phyloP scores from a whole-genome alignment of 495 filamentous ascomycete genomes.

The Evansstolkia leycettana region DNA sequence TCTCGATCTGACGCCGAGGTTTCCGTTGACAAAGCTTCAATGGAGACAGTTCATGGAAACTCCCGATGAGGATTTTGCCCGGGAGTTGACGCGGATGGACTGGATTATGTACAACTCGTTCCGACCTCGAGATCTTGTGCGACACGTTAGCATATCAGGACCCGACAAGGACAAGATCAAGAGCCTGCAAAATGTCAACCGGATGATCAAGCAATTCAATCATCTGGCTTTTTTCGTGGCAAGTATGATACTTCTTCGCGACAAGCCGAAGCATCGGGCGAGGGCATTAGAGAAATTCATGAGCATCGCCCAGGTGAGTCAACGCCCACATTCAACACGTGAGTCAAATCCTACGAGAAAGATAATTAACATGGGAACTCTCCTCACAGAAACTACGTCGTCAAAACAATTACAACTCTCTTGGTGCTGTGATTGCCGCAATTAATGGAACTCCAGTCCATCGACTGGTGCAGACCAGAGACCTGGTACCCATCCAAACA shows the following conservation, averaged over 20 bases:
- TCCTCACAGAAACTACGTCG: slow-evolving; percentile 59
- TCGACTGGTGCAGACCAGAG: slow-evolving; percentile 70
- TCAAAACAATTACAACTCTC: slow-evolving; percentile 92
- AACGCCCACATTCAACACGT: background rate
- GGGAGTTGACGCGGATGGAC: slow-evolving; percentile 87
- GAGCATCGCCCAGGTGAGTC: slow-evolving; percentile 51
- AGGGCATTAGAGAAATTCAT: slow-evolving; percentile 90
- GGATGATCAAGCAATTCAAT: slow-evolving; percentile 94
- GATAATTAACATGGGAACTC: background rate
- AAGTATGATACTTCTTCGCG: slow-evolving; percentile 82
- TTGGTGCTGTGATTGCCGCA: slow-evolving; percentile 86
- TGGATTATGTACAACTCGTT: slow-evolving; percentile 97
- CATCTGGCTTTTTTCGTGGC: slow-evolving; percentile 84
- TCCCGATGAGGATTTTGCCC: slow-evolving; percentile 69
- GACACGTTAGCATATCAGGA: slow-evolving; percentile 67
- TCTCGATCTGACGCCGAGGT: slow-evolving; percentile 48
- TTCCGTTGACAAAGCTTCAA: slow-evolving; percentile 58
- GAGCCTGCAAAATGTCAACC: slow-evolving; percentile 74
- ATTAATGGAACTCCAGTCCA: slow-evolving; percentile 82
- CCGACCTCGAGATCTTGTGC: slow-evolving; percentile 82
- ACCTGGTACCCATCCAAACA: slow-evolving; percentile 53
- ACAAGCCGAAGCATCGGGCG: slow-evolving; percentile 92
- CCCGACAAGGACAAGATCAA: slow-evolving; percentile 64
- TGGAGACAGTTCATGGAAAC: slow-evolving; percentile 78
- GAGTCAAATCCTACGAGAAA: too few relatives aligned